Percentiles rank a stretch among this genome's conserved stretches.
phyloP scores from a whole-genome alignment of 306 rosid species.

The Acacia crassicarpa region DNA sequence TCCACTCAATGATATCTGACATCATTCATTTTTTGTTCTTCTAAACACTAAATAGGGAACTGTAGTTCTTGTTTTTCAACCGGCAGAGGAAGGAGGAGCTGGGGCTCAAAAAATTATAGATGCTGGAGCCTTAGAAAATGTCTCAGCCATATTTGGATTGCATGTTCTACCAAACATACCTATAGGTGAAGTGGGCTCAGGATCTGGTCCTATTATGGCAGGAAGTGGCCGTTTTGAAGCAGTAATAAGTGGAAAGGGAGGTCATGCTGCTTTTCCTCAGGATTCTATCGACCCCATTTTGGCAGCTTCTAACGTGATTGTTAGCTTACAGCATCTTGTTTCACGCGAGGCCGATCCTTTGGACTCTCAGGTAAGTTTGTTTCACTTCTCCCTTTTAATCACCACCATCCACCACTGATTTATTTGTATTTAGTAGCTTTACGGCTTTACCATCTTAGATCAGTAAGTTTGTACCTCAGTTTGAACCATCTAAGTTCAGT shows the following conservation, averaged over 20 bases:
- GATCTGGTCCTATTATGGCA: constrained; percentile 68
- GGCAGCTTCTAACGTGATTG: constrained; percentile 84
- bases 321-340: constrained; percentile 82
- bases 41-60: constrained; percentile 59
- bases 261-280: constrained; percentile 94
- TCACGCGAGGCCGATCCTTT: constrained; percentile 92
- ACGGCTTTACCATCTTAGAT: background rate
- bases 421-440: background rate
- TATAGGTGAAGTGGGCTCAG: constrained; percentile 61
- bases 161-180: constrained; percentile 50
- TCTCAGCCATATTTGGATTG: constrained; percentile 78
- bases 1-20: constrained; percentile 3
- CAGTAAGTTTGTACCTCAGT: background rate
- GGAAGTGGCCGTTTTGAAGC: constrained; percentile 85
- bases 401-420: background rate
- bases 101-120: constrained; percentile 72
- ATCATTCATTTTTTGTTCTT: constrained; percentile 6
- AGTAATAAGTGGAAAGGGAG: constrained; percentile 76
- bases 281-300: constrained; percentile 76
- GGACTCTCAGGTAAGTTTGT: constrained; percentile 62
- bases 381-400: constrained; percentile 1
- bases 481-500: background rate
- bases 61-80: constrained; percentile 89
- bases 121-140: constrained; percentile 66
- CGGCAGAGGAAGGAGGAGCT: constrained; percentile 92